These are phyloP conservation scores for Laetiporus sulphureus DNA, from an alignment of 1,284 basidiomycete genomes.

Conservation along the genomic window DNA sequence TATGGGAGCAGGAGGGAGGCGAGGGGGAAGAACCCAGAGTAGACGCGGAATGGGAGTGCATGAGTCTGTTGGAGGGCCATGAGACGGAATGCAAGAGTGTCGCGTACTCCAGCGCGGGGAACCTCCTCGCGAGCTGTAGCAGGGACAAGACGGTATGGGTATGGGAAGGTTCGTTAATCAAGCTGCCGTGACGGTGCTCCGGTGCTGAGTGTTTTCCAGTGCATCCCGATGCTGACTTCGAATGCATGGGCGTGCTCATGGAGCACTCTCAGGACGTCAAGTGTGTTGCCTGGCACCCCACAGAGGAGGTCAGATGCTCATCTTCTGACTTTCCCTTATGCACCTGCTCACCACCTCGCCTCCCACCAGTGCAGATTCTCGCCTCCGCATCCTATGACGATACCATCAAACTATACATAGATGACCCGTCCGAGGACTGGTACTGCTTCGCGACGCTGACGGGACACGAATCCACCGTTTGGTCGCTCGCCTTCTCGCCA, in stretches of 20 bases:
- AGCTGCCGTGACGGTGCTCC: not conserved
- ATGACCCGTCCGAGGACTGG: slow-evolving; percentile 96
- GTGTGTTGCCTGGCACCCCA: slow-evolving; percentile 91
- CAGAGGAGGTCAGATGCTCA: slow-evolving; percentile 68
- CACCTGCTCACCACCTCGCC: slow-evolving; percentile 11
- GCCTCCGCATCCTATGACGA: slow-evolving; percentile 98
- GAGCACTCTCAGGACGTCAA: slow-evolving; percentile 98
- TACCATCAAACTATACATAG: slow-evolving; percentile 89
- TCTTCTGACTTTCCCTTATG: slow-evolving; percentile 9
- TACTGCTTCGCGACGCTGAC: slow-evolving; percentile 78
- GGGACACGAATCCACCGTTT: slow-evolving; percentile 86
- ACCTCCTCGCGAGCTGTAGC: slow-evolving; percentile 85
- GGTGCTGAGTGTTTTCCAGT: slow-evolving; percentile 36
- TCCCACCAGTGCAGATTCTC: slow-evolving; percentile 61
- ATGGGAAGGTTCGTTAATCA: slow-evolving; percentile 77
- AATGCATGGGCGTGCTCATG: slow-evolving; percentile 94
- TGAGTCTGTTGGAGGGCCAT: slow-evolving; percentile 88
- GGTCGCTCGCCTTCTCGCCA: slow-evolving; percentile 83
- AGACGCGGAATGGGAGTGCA: slow-evolving; percentile 77
- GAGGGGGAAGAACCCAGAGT: slow-evolving; percentile 41
- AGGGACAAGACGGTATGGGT: slow-evolving; percentile 98
- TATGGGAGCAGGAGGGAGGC: slow-evolving; percentile 75
- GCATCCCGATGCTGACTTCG: slow-evolving; percentile 90
- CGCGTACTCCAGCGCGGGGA: slow-evolving; percentile 78
- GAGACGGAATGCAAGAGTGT: slow-evolving; percentile 98